Base-by-base conservation (phyloP, 768 basidiomycete species). In the Suillus subalutaceus region DNA sequence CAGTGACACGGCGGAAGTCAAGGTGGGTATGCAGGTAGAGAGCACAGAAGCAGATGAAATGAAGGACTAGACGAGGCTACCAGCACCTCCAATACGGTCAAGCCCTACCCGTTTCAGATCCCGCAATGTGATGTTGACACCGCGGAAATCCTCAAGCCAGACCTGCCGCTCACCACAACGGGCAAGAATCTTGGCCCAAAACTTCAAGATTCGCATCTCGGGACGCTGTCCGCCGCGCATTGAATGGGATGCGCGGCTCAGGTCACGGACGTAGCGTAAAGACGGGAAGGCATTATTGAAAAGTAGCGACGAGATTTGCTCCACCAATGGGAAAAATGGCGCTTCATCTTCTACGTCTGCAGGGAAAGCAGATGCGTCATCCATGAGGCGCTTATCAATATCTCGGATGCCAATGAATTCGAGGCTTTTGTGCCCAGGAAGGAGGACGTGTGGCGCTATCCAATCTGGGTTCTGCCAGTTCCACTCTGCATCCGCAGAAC, bases 391-490 rank as follows among this genome's bases (percentile, higher is more conserved):
- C 67, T 84, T 83, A 74, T 90, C 88, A 72, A 92, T 86, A 69
- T 89, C 90, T 23, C 90, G 83, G 65, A 92, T 87, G 10, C 89
- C 91, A 64, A 92, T 92, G 63, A 91, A 81, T 73, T 86, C 77
- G 13, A 92, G 74, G 8, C 79, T 79, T 0, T 85, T 83, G 71
- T 92, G 91, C 1, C 86, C 74, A 20, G 90, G 88, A 26, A 92
- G 81, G 7, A 92, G 78, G 48, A 90, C 81, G 64, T 92, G 91
- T 4, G 91, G 90, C 16, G 91, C 89, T 70, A 92, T 91, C 91
- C 90, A 92, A 72, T 92, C 90, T 0, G 91, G 91, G 62, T 80
- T 82, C 69, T 87, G 83, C 91, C 91, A 92, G 68, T 91, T 89
- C 91, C 91, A 92, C 71, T 90, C 90, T 1, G 90, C 90, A 66